Evolutionary conservation across 805 yeast species (phyloP), one percentile per base, ranked within the genome.

Genomic region (Suhomyces vadensis): DNA sequence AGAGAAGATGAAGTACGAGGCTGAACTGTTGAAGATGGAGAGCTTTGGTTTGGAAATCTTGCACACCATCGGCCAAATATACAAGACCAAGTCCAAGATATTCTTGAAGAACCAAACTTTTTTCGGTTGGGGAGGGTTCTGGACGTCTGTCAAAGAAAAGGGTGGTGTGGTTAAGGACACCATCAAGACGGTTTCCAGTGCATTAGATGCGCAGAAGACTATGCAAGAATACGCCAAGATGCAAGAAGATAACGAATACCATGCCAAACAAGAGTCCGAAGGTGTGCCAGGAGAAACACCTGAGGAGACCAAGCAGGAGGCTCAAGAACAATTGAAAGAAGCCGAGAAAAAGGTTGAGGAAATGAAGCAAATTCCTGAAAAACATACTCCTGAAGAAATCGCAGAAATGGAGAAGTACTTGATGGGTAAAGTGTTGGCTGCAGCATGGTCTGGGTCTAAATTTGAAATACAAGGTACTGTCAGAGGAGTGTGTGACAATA

Each of bases 371-470:
- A 35, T 27, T 6, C 77, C 77, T 0, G 68, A 63, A 23, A 67
- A 67, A 46, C 75, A 72, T 49, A 61, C 85, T 0, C 72, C 73
- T 2, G 87, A 82, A 51, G 85, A 82, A 43, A 49, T 82, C 19
- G 88, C 87, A 2, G 85, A 83, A 48, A 76, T 82, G 71, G 92
- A 86, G 57, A 82, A 85, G 59, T 72, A 82, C 24, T 65, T 87
- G 51, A 82, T 85, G 74, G 94, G 92, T 16, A 87, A 86, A 61
- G 87, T 86, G 14, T 66, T 87, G 26, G 84, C 87, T 6, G 92
- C 91, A 2, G 94, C 94, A 6, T 87, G 95, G 95, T 81, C 81
- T 9, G 89, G 92, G 0, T 82, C 91, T 9, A 83, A 78, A 56
- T 85, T 81, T 58, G 95, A 87, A 61, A 86, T 87, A 42, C 85